These are phyloP conservation scores for Cyberlindnera xylosilytica DNA, from an alignment of 805 yeast species.

Conservation along the genomic window DNA sequence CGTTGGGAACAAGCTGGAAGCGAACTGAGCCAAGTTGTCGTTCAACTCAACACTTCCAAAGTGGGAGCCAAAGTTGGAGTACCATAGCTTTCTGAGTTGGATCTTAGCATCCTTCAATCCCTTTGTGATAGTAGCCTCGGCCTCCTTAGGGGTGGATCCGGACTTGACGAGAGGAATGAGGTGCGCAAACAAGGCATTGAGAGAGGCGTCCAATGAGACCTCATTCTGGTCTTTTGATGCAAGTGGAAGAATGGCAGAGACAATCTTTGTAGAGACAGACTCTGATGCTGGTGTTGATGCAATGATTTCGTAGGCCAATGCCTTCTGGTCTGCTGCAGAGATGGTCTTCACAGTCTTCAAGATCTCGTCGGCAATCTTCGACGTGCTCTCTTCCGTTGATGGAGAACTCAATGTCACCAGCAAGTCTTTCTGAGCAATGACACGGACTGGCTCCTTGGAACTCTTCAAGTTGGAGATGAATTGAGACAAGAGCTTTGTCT, in stretches of 20 bases:
- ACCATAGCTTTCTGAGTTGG: constrained; percentile 68
- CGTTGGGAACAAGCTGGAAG: constrained; percentile 25
- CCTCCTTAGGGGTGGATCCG: constrained; percentile 11
- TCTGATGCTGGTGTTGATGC: constrained; percentile 28
- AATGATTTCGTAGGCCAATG: constrained; percentile 46
- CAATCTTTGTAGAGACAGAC: constrained; percentile 36
- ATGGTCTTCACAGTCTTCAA: constrained; percentile 56
- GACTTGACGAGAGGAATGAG: constrained; percentile 31
- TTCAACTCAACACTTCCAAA: constrained; percentile 18
- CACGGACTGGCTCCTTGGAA: constrained; percentile 63
- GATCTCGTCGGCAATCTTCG: constrained; percentile 47
- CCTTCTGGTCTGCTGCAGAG: constrained; percentile 64
- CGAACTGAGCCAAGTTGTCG: constrained; percentile 14
- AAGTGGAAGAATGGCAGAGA: constrained; percentile 45
- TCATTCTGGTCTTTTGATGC: constrained; percentile 78
- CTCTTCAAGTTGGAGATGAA: constrained; percentile 60
- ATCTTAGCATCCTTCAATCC: constrained; percentile 69
- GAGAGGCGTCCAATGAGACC: constrained; percentile 45
- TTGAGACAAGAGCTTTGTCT: constrained; percentile 49
- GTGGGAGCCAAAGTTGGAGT: constrained; percentile 42
- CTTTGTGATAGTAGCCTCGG: constrained; percentile 25
- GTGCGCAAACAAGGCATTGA: constrained; percentile 48
- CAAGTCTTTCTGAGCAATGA: constrained; percentile 18
- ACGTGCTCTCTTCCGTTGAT: constrained; percentile 29
- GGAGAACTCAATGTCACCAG: constrained; percentile 35